A percentile compares a stretch with the other conserved stretches of the same genome.
Evolutionary conservation across 768 basidiomycete species (phyloP).

Genomic region (Lentinula guzmanii): DNA sequence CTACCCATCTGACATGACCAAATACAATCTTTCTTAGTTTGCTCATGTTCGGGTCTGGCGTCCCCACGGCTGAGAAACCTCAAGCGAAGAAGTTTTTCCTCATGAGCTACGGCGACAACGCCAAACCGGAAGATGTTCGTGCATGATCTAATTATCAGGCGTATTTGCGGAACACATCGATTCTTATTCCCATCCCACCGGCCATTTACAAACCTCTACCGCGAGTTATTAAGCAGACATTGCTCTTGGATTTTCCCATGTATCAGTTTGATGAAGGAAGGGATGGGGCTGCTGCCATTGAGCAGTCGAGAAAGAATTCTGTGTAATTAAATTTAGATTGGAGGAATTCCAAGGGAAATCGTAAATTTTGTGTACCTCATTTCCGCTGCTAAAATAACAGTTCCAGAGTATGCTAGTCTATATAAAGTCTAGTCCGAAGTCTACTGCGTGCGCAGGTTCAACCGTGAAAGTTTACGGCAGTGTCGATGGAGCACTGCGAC

Average conservation of each 20-base stretch:
- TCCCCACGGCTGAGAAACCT: constrained; percentile 69
- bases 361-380: neutral
- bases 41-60: constrained; percentile 60
- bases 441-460: no score
- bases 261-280: constrained; percentile 50
- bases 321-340: neutral
- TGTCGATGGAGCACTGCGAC: no score
- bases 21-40: constrained; percentile 24
- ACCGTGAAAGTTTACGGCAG: no score
- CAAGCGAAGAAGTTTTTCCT: constrained; percentile 55
- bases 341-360: no score
- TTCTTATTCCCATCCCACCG: constrained; percentile 58
- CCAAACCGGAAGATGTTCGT: constrained; percentile 19
- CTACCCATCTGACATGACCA: neutral
- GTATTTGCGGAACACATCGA: constrained; percentile 52
- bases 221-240: constrained; percentile 40
- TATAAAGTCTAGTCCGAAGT: no score
- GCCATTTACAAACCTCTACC: constrained; percentile 48
- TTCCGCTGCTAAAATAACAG: no score
- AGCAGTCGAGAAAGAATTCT: constrained; percentile 21
- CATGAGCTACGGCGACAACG: constrained; percentile 36
- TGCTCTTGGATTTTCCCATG: constrained; percentile 59
- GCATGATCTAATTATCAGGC: constrained; percentile 51
- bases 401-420: no score
- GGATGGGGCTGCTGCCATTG: constrained; percentile 39